Evolutionary conservation across 2,329 filamentous ascomycete species (phyloP).

Genomic region (Fonsecaea nubica): DNA sequence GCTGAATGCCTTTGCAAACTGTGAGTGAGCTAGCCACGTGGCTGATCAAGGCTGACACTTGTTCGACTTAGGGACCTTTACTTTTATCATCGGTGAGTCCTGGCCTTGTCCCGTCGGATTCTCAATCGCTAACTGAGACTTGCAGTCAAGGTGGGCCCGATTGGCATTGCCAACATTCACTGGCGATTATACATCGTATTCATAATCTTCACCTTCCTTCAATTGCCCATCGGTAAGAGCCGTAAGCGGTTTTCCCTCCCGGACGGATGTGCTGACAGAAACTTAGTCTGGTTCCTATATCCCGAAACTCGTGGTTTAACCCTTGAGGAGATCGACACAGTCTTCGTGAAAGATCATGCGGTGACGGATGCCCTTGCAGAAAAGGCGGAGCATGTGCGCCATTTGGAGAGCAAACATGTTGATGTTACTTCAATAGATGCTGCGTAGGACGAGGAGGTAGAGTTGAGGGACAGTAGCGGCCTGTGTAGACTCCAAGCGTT

Average conservation of each 20-base stretch:
- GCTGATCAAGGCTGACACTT: slow-evolving; percentile 67
- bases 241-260: not conserved
- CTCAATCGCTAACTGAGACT: not conserved
- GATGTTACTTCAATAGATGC: slow-evolving; percentile 1
- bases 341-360: slow-evolving; percentile 31
- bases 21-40: slow-evolving; percentile 45
- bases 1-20: slow-evolving; percentile 42
- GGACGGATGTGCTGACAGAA: not conserved
- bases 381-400: slow-evolving; percentile 22
- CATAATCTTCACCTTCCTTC: slow-evolving; percentile 53
- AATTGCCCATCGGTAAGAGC: slow-evolving; percentile 55
- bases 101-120: not conserved
- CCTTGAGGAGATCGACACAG: slow-evolving; percentile 37
- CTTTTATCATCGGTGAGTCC: slow-evolving; percentile 63
- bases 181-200: slow-evolving; percentile 67
- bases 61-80: slow-evolving; percentile 74
- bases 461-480: not conserved
- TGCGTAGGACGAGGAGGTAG: not conserved
- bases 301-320: slow-evolving; percentile 72
- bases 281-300: slow-evolving; percentile 66
- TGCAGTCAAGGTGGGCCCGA: slow-evolving; percentile 60
- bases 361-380: slow-evolving; percentile 16
- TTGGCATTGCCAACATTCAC: slow-evolving; percentile 49
- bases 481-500: not conserved
- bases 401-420: slow-evolving; percentile 21